Conservation (phyloP, 352 stramenopile genomes). For the Phytophthora brassicae region DNA sequence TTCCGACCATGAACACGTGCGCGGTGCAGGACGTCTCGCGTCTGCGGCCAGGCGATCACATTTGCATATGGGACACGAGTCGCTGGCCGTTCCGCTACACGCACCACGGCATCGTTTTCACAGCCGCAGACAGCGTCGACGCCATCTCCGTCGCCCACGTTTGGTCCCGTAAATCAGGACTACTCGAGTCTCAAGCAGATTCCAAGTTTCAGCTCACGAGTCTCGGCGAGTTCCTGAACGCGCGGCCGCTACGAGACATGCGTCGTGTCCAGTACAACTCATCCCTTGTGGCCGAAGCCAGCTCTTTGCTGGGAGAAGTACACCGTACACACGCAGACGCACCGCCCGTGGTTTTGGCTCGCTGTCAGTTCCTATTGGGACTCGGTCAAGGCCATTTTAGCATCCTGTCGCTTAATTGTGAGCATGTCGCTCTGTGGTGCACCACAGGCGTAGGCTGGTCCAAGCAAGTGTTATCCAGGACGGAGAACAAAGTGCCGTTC, state of each 20-base stretch:
- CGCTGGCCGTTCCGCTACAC: constrained; percentile 80
- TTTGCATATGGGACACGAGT: constrained; percentile 80
- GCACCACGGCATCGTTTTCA: constrained; percentile 74
- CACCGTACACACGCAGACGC: constrained; percentile 61
- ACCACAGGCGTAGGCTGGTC: constrained; percentile 74
- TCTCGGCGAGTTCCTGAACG: constrained; percentile 70
- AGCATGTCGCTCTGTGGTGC: constrained; percentile 79
- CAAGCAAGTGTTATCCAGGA: constrained; percentile 68
- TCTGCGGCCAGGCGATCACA: constrained; percentile 66
- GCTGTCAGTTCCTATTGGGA: constrained; percentile 67
- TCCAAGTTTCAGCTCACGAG: constrained; percentile 70
- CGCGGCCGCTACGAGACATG: constrained; percentile 55
- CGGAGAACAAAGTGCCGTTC: constrained; percentile 51
- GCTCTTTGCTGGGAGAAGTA: constrained; percentile 63
- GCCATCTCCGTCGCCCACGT: constrained; percentile 68
- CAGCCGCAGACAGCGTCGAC: constrained; percentile 36
- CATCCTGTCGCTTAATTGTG: constrained; percentile 72
- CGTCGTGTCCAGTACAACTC: constrained; percentile 79
- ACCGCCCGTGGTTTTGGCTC: constrained; percentile 67
- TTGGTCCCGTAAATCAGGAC: constrained; percentile 61
- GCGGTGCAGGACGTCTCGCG: constrained; percentile 54
- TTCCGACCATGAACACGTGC: constrained; percentile 81
- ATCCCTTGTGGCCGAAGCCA: constrained; percentile 58
- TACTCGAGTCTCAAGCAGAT: constrained; percentile 65
- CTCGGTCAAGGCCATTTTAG: constrained; percentile 70